These are phyloP conservation scores for Xylaria curta DNA, from an alignment of 495 filamentous ascomycete genomes.

Conservation along the genomic window DNA sequence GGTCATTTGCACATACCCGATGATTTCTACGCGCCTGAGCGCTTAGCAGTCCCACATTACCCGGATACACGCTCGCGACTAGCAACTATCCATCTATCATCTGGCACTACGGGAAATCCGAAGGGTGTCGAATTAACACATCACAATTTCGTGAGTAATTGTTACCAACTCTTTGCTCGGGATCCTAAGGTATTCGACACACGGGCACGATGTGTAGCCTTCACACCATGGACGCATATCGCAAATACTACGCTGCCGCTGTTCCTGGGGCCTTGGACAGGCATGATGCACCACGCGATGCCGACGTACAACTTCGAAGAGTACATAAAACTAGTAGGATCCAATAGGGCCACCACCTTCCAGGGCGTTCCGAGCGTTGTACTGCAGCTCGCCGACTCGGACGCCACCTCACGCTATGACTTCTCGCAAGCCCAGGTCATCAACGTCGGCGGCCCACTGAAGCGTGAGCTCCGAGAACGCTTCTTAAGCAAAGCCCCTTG, in stretches of 20 bases:
- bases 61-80: slow-evolving; percentile 33
- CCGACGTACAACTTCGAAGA: slow-evolving; percentile 37
- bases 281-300: slow-evolving; percentile 41
- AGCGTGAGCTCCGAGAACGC: slow-evolving; percentile 27
- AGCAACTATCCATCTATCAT: slow-evolving; percentile 38
- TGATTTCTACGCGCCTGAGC: slow-evolving; percentile 32
- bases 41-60: slow-evolving; percentile 46
- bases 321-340: slow-evolving; percentile 31
- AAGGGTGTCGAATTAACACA: slow-evolving; percentile 83
- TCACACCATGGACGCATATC: slow-evolving; percentile 49
- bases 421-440: slow-evolving; percentile 34
- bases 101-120: slow-evolving; percentile 75
- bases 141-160: slow-evolving; percentile 70
- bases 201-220: slow-evolving; percentile 39
- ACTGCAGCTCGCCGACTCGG: slow-evolving; percentile 34
- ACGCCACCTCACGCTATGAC: slow-evolving; percentile 31
- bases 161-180: slow-evolving; percentile 42
- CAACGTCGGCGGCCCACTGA: slow-evolving; percentile 35
- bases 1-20: slow-evolving; percentile 32
- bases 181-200: slow-evolving; percentile 40
- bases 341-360: slow-evolving; percentile 33
- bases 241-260: slow-evolving; percentile 46
- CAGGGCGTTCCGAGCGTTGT: slow-evolving; percentile 39
- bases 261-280: slow-evolving; percentile 39
- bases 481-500: slow-evolving; percentile 32